phyloP scores from a whole-genome alignment of 208 protist species.

The Trypanosoma platydactyli region DNA sequence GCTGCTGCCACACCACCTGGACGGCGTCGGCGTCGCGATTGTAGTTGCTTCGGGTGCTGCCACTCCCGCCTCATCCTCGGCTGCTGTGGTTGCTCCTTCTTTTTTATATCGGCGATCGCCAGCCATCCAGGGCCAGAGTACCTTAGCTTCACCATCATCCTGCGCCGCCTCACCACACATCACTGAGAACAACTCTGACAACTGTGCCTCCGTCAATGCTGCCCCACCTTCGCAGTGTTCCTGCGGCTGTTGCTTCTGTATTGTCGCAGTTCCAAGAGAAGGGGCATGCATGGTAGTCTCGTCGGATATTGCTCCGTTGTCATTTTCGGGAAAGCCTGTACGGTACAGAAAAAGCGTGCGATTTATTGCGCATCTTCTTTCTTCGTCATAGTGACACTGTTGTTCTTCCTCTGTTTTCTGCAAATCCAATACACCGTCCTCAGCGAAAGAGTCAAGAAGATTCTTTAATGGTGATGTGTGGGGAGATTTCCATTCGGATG shows the following conservation, averaged over 20 bases:
- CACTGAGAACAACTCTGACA: conserved; percentile 5
- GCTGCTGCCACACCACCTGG: not conserved
- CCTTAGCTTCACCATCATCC: not conserved
- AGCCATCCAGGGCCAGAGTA: conserved; percentile 2
- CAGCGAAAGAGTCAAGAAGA: conserved; percentile 1
- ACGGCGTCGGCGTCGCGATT: conserved; percentile 2
- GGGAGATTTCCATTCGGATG: conserved; percentile 27
- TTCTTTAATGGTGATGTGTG: conserved; percentile 7
- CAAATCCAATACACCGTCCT: not conserved
- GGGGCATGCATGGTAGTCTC: not conserved
- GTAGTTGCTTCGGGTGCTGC: not conserved
- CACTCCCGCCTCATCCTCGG: not conserved
- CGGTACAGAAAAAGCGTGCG: conserved; percentile 38
- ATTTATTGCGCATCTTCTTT: conserved; percentile 16
- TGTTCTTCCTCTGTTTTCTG: not conserved
- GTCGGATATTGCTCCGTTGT: conserved; percentile 21
- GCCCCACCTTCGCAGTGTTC: not conserved
- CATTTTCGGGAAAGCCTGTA: conserved; percentile 10
- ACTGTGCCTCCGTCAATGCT: not conserved
- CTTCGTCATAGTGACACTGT: not conserved
- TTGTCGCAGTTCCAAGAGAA: conserved; percentile 7
- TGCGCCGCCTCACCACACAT: not conserved
- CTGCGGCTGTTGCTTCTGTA: conserved; percentile 1
- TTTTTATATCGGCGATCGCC: not conserved
- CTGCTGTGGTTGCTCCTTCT: not conserved